Percentiles rank a stretch among this genome's conserved stretches.
These are phyloP conservation scores for Penicillium capsulatum DNA, from an alignment of 2,329 filamentous ascomycete genomes.

Conservation along the genomic window DNA sequence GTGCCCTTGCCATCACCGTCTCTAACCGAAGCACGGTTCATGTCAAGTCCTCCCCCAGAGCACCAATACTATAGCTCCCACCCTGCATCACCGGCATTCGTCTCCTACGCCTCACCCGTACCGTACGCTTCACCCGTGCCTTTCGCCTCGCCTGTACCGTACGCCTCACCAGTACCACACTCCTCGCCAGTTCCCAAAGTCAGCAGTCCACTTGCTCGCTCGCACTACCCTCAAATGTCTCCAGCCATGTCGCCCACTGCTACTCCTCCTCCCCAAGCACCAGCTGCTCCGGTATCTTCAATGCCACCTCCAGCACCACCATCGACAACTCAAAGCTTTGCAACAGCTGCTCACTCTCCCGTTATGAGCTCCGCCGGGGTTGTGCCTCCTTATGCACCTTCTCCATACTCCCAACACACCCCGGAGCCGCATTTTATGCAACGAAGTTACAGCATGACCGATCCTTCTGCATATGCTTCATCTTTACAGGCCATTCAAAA, in stretches of 20 bases:
- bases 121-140: slow-evolving; percentile 11
- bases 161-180: slow-evolving; percentile 13
- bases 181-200: slow-evolving; percentile 31
- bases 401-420: slow-evolving; percentile 26
- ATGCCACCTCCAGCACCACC: slow-evolving; percentile 19
- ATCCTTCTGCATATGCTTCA: slow-evolving; percentile 22
- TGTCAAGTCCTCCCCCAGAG: slow-evolving; percentile 24
- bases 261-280: slow-evolving; percentile 24
- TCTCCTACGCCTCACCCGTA: slow-evolving; percentile 13
- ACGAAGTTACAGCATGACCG: slow-evolving; percentile 30
- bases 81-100: slow-evolving; percentile 22
- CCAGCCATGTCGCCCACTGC: slow-evolving; percentile 35
- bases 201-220: slow-evolving; percentile 35
- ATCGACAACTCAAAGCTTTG: slow-evolving; percentile 26
- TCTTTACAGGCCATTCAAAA: slow-evolving; percentile 33
- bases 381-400: slow-evolving; percentile 29
- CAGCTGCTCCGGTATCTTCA: slow-evolving; percentile 12
- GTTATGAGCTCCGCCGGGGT: slow-evolving; percentile 33
- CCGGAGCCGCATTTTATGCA: slow-evolving; percentile 27
- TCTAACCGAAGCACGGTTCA: slow-evolving; percentile 27
- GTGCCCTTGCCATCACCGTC: slow-evolving; percentile 32
- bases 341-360: slow-evolving; percentile 35
- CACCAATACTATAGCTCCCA: slow-evolving; percentile 22
- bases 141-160: slow-evolving; percentile 7
- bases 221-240: slow-evolving; percentile 33